Conservation (phyloP, 2,329 filamentous ascomycete species). For the Penicillium thymicola region DNA sequence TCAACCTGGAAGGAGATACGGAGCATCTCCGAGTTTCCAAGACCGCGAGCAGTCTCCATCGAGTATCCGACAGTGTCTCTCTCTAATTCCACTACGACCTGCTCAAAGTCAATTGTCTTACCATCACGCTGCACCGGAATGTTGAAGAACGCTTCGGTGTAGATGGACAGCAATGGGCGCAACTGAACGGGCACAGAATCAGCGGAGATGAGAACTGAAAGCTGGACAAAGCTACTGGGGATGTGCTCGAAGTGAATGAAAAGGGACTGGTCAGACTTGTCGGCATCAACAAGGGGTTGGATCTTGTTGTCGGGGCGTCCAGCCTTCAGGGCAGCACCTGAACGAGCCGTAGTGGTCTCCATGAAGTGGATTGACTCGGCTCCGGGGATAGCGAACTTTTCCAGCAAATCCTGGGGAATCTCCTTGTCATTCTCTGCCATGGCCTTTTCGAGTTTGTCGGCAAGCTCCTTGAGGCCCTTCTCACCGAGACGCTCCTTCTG, state of each 20-base stretch:
- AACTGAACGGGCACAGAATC: slow-evolving; percentile 72
- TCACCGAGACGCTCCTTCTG: slow-evolving; percentile 75
- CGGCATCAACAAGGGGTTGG: slow-evolving; percentile 72
- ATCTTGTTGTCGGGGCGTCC: slow-evolving; percentile 66
- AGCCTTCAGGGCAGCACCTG: slow-evolving; percentile 70
- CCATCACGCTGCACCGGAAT: slow-evolving; percentile 78
- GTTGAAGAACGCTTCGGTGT: slow-evolving; percentile 91
- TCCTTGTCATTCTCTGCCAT: slow-evolving; percentile 85
- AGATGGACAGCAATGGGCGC: slow-evolving; percentile 79
- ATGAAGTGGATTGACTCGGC: slow-evolving; percentile 95
- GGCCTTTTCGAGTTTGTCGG: slow-evolving; percentile 72
- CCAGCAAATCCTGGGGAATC: slow-evolving; percentile 78
- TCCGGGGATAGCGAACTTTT: slow-evolving; percentile 75
- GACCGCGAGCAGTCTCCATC: slow-evolving; percentile 63
- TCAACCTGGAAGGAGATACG: slow-evolving; percentile 82
- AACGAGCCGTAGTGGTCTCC: slow-evolving; percentile 76
- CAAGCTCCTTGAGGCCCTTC: slow-evolving; percentile 74
- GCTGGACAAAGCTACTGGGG: slow-evolving; percentile 84
- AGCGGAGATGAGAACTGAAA: slow-evolving; percentile 78
- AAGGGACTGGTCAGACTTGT: slow-evolving; percentile 63
- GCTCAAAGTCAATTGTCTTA: slow-evolving; percentile 77
- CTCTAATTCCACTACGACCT: slow-evolving; percentile 87
- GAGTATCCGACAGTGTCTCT: slow-evolving; percentile 83
- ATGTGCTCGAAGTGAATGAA: slow-evolving; percentile 98
- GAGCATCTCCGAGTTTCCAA: slow-evolving; percentile 79